Percentiles rank a stretch among this genome's conserved stretches.
phyloP scores from a whole-genome alignment of 2,329 filamentous ascomycete species.

The Talaromyces marneffei region DNA sequence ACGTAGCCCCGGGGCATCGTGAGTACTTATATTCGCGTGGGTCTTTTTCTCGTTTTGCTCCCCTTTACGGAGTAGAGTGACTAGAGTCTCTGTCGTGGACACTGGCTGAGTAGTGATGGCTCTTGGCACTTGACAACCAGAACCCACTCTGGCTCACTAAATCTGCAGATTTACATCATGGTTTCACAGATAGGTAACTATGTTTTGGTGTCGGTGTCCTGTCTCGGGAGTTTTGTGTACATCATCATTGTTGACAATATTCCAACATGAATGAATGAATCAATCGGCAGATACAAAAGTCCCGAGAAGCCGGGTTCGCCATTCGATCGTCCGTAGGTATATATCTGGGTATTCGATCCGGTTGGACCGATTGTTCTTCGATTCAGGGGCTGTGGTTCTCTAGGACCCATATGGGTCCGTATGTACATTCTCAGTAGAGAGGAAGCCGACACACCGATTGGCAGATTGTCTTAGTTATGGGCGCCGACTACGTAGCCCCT shows the following conservation, averaged over 20 bases:
- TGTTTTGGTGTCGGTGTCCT: background rate
- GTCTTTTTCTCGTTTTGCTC: background rate
- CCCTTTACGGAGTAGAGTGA: background rate
- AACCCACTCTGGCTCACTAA: background rate
- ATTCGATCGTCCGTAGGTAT: background rate
- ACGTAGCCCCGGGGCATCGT: constrained; percentile 7
- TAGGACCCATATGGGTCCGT: background rate
- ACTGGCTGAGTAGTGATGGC: background rate
- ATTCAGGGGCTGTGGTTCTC: background rate
- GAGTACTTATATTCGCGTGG: background rate
- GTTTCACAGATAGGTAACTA: background rate
- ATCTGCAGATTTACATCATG: constrained; percentile 3
- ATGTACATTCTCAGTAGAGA: background rate
- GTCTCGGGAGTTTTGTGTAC: background rate
- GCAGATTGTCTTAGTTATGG: background rate
- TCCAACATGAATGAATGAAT: background rate
- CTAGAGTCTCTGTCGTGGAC: background rate
- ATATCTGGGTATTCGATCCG: background rate
- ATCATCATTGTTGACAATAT: background rate
- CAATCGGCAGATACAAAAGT: background rate
- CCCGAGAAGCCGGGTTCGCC: background rate
- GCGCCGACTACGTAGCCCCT: background rate
- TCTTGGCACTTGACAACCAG: background rate
- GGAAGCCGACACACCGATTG: constrained; percentile 2
- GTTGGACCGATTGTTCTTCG: background rate